Base-by-base conservation (phyloP, 441 rosid species). In the Gossypium armourianum region DNA sequence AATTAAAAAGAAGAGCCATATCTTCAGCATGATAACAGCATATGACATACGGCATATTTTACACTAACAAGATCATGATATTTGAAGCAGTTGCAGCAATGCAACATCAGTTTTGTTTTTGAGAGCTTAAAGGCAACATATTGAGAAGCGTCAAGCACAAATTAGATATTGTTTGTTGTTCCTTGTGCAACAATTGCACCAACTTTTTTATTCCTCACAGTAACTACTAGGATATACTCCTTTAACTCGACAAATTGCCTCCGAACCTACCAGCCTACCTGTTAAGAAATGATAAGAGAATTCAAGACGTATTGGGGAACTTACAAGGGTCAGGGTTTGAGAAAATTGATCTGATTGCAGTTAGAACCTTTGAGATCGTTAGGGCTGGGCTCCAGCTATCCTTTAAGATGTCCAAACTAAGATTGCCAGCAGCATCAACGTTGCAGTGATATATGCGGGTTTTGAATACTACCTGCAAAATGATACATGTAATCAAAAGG, bases 371-470 rank as follows among this genome's bases (percentile, higher is more conserved):
- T 2, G 88, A 84, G 60, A 93, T 81, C 12, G 97, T 88, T 75
- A 87, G 90, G 55, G 97, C 96, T 2, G 95, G 97, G 66, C 96
- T 93, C 97, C 96, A 93, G 68, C 85, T 79, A 21, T 88, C 90
- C 78, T 86, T 86, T 76, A 93, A 81, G 75, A 93, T 93, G 17
- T 86, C 90, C 81, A 93, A 77, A 65, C 82, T 79, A 21, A 93
- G 82, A 49, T 85, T 87, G 69, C 98, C 97, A 0, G 82, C 67
- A 47, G 85, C 77, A 81, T 91, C 98, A 8, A 93, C 92, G 49
- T 91, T 93, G 79, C 97, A 91, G 62, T 91, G 98, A 75, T 85
- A 93, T 69, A 91, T 91, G 19, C 96, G 87, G 52, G 98, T 93
- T 82, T 80, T 89, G 83, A 89, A 93, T 50, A 79, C 83, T 26